Evolutionary conservation across 1,139 yeast species (phyloP).

Genomic region (Geotrichum cucujoidarum): DNA sequence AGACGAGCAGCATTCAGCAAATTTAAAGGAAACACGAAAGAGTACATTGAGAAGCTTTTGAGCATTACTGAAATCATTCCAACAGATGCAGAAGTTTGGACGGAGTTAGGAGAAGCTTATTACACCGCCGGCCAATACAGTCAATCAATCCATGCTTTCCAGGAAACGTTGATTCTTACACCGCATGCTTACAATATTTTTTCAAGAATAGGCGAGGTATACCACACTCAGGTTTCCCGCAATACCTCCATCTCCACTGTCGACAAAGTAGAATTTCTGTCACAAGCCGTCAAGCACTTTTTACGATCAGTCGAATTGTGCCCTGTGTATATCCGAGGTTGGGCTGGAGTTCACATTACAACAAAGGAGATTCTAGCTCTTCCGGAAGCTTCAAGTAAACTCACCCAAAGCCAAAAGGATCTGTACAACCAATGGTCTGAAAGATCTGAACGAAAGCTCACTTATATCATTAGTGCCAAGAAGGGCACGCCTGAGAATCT

Average conservation of each 20-base stretch:
- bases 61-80: constrained; percentile 56
- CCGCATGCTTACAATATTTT: constrained; percentile 74
- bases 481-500: constrained; percentile 9
- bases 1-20: constrained; percentile 37
- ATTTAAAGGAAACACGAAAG: constrained; percentile 32
- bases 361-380: constrained; percentile 32
- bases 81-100: constrained; percentile 70
- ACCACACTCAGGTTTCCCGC: constrained; percentile 26
- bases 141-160: constrained; percentile 59
- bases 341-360: constrained; percentile 64
- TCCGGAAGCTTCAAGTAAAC: constrained; percentile 21
- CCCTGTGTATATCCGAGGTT: constrained; percentile 61
- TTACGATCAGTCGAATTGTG: constrained; percentile 72
- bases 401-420: background rate
- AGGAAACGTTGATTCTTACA: constrained; percentile 61
- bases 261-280: constrained; percentile 27
- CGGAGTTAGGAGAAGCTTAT: constrained; percentile 66
- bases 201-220: constrained; percentile 55
- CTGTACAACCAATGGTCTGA: constrained; percentile 14
- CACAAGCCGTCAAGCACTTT: constrained; percentile 49
- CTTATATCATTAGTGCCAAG: constrained; percentile 18
- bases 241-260: constrained; percentile 10
- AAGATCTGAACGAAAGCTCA: constrained; percentile 17
- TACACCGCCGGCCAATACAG: constrained; percentile 55
- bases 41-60: constrained; percentile 48